phyloP scores from a whole-genome alignment of 2,329 filamentous ascomycete species.

The Penicillium sp. region DNA sequence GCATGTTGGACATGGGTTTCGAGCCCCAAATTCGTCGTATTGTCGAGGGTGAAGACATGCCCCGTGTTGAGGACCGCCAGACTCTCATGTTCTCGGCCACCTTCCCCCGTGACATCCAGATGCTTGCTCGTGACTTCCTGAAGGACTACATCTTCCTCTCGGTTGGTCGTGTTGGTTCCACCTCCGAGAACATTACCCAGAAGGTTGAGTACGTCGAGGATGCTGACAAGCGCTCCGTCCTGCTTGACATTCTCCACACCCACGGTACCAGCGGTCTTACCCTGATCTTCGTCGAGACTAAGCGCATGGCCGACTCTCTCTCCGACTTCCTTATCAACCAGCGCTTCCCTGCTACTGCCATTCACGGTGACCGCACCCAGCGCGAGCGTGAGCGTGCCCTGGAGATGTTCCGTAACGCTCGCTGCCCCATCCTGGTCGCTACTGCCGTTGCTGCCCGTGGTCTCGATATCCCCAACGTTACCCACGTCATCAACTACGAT shows the following conservation, averaged over 20 bases:
- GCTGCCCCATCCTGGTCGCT: conserved; percentile 94
- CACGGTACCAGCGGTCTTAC: conserved; percentile 80
- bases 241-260: conserved; percentile 95
- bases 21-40: conserved; percentile 99
- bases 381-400: conserved; percentile 97
- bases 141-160: conserved; percentile 99
- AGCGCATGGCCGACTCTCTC: conserved; percentile 97
- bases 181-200: conserved; percentile 99
- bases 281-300: conserved; percentile 98
- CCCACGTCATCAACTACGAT: conserved; percentile 98
- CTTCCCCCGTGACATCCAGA: conserved; percentile 98
- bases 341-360: conserved; percentile 95
- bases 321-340: conserved; percentile 99
- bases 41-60: conserved; percentile 98
- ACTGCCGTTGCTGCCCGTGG: conserved; percentile 92
- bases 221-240: conserved; percentile 92
- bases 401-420: conserved; percentile 94
- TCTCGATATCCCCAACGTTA: conserved; percentile 94
- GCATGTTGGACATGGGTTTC: conserved; percentile 99
- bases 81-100: conserved; percentile 99
- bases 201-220: conserved; percentile 98
- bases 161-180: conserved; percentile 96
- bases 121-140: conserved; percentile 97
- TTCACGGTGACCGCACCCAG: conserved; percentile 97
- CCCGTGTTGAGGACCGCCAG: conserved; percentile 75